Evolutionary conservation across 306 rosid genomes (phyloP).

Genomic region (Cyamopsis tetragonoloba): DNA sequence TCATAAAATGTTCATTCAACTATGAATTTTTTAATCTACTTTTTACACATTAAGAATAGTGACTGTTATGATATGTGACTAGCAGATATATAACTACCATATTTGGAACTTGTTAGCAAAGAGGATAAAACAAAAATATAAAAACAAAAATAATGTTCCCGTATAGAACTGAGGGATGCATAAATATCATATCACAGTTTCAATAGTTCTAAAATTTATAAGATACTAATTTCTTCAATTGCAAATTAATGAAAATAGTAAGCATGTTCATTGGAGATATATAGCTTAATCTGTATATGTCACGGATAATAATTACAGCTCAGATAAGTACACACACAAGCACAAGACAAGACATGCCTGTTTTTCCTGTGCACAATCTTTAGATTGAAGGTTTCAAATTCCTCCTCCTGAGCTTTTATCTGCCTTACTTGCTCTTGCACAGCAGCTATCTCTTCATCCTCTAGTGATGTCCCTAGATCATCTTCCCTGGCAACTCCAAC

Average conservation of each 20-base stretch:
- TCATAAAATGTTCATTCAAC: neutral
- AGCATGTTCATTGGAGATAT: neutral
- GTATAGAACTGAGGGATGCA: neutral
- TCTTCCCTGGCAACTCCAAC: slow-evolving; percentile 51
- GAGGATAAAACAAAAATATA: neutral
- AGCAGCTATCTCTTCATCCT: slow-evolving; percentile 88
- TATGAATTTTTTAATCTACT: neutral
- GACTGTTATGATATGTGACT: neutral
- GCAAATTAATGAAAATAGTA: neutral
- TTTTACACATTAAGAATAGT: neutral
- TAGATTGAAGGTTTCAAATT: slow-evolving; percentile 84
- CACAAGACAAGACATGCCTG: slow-evolving; percentile 49
- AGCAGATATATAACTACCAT: neutral
- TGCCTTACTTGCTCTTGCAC: slow-evolving; percentile 93
- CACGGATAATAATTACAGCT: slow-evolving; percentile 13
- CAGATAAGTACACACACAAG: neutral
- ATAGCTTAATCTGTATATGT: neutral
- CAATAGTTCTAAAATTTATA: neutral
- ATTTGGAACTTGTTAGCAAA: neutral
- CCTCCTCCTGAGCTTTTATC: slow-evolving; percentile 85
- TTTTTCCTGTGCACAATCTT: slow-evolving; percentile 89
- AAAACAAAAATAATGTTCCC: neutral
- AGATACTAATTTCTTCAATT: neutral
- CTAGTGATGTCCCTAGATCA: slow-evolving; percentile 61
- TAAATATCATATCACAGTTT: neutral